Evolutionary conservation across 169 alveolate species (phyloP).

Genomic region (Plasmodium malariae): DNA sequence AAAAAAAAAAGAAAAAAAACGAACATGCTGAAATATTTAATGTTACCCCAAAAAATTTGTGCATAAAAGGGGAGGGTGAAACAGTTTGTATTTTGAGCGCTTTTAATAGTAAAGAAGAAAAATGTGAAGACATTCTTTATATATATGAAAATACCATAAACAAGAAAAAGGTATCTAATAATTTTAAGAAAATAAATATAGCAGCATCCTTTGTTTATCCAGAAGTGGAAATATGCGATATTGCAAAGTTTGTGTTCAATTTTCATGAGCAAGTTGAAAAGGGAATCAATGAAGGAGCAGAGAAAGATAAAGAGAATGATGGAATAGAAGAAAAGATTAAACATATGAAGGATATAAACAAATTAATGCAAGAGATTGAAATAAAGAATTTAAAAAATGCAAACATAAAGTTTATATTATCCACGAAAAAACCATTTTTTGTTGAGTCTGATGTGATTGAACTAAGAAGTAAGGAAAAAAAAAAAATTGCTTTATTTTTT

Average conservation of each 20-base stretch:
- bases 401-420: constrained; percentile 35
- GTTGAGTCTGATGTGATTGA: constrained; percentile 47
- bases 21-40: constrained; percentile 44
- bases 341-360: constrained; percentile 18
- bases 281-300: neutral
- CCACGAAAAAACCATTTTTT: constrained; percentile 52
- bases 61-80: constrained; percentile 44
- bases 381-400: constrained; percentile 44
- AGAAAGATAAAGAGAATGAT: neutral
- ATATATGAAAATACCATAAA: constrained; percentile 35
- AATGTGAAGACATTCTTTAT: constrained; percentile 57
- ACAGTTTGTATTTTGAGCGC: constrained; percentile 52
- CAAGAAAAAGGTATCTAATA: constrained; percentile 31
- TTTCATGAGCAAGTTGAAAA: constrained; percentile 20
- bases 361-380: constrained; percentile 66
- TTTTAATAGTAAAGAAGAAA: constrained; percentile 47
- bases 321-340: neutral
- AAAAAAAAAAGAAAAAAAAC: constrained; percentile 28
- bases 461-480: constrained; percentile 38
- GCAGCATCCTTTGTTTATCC: constrained; percentile 55
- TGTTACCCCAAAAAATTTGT: constrained; percentile 38
- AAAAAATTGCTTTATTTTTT: constrained; percentile 39
- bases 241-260: constrained; percentile 24
- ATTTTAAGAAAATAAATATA: constrained; percentile 59
- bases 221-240: constrained; percentile 47